Percentiles rank a stretch among this genome's conserved stretches.
Evolutionary conservation across 2,329 filamentous ascomycete genomes (phyloP).

Genomic region (Penicillium sp.): DNA sequence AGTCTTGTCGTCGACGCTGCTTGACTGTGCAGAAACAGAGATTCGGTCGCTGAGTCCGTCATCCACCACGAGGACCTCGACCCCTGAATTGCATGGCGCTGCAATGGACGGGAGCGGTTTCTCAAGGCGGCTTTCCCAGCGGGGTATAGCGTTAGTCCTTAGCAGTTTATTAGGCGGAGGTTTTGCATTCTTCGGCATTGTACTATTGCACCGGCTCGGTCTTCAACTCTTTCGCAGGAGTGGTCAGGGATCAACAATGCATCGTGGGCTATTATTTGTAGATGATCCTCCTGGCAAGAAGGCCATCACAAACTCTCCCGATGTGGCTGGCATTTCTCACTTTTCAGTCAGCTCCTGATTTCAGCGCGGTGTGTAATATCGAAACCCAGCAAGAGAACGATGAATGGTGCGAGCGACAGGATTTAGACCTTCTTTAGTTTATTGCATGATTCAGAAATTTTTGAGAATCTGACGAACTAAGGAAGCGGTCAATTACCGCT

Average conservation of each 20-base stretch:
- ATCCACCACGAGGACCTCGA: neutral
- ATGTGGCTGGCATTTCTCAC: neutral
- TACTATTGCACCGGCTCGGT: neutral
- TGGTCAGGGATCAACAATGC: neutral
- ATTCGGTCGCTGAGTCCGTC: neutral
- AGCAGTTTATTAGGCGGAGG: neutral
- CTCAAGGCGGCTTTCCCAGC: neutral
- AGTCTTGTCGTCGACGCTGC: neutral
- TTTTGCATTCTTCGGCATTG: neutral
- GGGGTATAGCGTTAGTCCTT: neutral
- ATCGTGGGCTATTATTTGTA: neutral
- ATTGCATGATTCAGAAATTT: no score
- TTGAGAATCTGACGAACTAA: no score
- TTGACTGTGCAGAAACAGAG: neutral
- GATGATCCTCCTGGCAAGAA: neutral
- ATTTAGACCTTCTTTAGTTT: no score
- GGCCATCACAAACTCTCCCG: neutral
- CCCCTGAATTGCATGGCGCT: neutral
- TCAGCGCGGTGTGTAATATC: neutral
- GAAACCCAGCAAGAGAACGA: neutral
- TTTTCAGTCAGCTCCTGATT: neutral
- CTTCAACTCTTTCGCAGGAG: neutral
- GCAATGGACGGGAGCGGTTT: neutral
- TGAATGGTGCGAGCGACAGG: no score
- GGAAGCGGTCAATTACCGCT: no score